These are phyloP conservation scores for Sclerotiophoma versabilis DNA, from an alignment of 2,329 filamentous ascomycete species.

Conservation along the genomic window DNA sequence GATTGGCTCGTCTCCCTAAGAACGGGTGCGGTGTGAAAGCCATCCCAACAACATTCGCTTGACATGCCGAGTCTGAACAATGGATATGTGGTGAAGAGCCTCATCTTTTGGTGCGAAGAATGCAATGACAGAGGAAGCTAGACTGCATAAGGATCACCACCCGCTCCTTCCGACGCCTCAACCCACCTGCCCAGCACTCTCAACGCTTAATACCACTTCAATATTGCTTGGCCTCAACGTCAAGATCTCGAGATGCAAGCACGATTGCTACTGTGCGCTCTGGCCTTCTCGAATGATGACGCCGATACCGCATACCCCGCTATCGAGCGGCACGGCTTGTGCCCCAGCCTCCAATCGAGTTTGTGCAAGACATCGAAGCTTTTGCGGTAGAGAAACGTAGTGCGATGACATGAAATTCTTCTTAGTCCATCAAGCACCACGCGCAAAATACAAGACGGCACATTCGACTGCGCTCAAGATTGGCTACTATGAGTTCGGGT, in stretches of 20 bases:
- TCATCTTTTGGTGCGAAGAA: not conserved
- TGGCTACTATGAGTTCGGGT: not conserved
- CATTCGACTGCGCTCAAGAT: too few species aligned
- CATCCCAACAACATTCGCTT: constrained; percentile 6
- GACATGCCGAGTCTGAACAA: not conserved
- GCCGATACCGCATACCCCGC: not conserved
- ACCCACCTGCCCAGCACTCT: not conserved
- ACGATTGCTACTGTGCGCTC: not conserved
- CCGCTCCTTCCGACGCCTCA: constrained; percentile 4
- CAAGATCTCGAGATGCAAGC: not conserved
- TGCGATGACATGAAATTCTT: not conserved
- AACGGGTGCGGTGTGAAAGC: constrained; percentile 11
- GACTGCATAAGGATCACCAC: not conserved
- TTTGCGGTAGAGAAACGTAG: not conserved
- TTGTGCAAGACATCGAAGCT: not conserved
- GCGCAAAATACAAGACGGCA: too few species aligned
- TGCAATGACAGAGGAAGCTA: not conserved
- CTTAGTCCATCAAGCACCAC: too few species aligned
- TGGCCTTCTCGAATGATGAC: not conserved
- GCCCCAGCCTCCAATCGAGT: not conserved
- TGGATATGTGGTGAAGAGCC: constrained; percentile 1
- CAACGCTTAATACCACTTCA: constrained; percentile 4
- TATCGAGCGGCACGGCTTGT: not conserved
- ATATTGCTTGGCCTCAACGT: not conserved
- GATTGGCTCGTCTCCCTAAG: not conserved